Base-by-base conservation (phyloP, 345 rosid genomes). In the Lumnitzera littorea region DNA sequence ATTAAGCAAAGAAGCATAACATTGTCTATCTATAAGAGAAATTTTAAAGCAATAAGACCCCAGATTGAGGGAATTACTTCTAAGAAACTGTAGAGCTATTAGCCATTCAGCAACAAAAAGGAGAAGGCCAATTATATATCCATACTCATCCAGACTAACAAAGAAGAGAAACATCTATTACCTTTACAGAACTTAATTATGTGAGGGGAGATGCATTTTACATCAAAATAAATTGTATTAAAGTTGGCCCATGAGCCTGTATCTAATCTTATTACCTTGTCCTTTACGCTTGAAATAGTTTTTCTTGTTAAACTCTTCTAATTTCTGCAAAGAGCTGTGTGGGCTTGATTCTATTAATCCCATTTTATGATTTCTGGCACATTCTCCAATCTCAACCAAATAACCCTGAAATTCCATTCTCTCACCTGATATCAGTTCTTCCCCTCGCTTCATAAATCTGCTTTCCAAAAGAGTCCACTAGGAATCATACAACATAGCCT, bases 401-500 rank as follows among this genome's bases (percentile, higher is more conserved):
- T 79, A 72, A 67, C 70, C 76, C 62, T 74, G 82, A 64, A 81
- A 74, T 53, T 62, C 43, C 63, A 76, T 56, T 62, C 78, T 77
- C 61, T 79, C 80, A 15, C 78, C 77, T 55, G 79, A 67, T 61
- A 56, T 70, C 67, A 83, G 65, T 60, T 56, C 75, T 69, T 83
- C 82, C 68, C 72, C 80, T 71, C 68, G 79, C 76, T 68, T 74
- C 51, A 81, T 77, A 65, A 75, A 81, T 68, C 79, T 77, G 60
- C 79, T 59, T 41, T 67, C 73, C 58, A 83, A 52, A 50, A 69
- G 69, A 50, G 68, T 77, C 74, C 67, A 72, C 70, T 71, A 67
- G 60, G 65, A 72, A 79, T 83, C 82, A 56, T 68, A 79, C 66
- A 86, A 70, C 75, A 60, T 57, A 56, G 83, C 77, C 89, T 79